Conservation (phyloP, 768 basidiomycete genomes). For the Psilocybe subaeruginosa region DNA sequence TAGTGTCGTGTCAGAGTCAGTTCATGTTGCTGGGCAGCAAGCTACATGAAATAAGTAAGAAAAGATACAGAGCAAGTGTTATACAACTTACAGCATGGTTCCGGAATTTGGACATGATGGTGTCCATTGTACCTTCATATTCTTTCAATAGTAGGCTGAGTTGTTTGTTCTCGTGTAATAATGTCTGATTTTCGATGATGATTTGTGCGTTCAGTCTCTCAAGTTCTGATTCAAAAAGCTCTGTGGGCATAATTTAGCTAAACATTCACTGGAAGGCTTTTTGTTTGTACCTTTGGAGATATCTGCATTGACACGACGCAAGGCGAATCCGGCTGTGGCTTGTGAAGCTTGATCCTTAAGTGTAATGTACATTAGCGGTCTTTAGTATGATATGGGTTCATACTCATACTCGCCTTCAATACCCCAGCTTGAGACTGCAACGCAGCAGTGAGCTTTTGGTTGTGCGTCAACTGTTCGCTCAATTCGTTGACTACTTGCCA, state of each 20-base stretch:
- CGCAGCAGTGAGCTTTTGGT: constrained; percentile 71
- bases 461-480: constrained; percentile 80
- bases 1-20: constrained; percentile 88
- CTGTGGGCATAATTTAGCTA: constrained; percentile 54
- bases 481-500: constrained; percentile 85
- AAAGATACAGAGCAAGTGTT: constrained; percentile 4
- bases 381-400: background rate
- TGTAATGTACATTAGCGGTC: constrained; percentile 6
- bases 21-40: constrained; percentile 92
- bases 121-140: constrained; percentile 93
- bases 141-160: constrained; percentile 87
- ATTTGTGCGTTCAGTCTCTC: constrained; percentile 89
- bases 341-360: constrained; percentile 75
- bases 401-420: constrained; percentile 64
- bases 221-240: constrained; percentile 89
- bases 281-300: constrained; percentile 68
- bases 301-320: constrained; percentile 87
- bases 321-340: constrained; percentile 70
- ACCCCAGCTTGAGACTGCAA: constrained; percentile 70
- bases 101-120: constrained; percentile 95
- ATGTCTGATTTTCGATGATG: constrained; percentile 90
- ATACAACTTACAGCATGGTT: constrained; percentile 75
- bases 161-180: constrained; percentile 96
- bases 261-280: background rate
- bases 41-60: constrained; percentile 41